Base-by-base conservation (phyloP, 345 rosid species). In the Hirschfeldia incana region DNA sequence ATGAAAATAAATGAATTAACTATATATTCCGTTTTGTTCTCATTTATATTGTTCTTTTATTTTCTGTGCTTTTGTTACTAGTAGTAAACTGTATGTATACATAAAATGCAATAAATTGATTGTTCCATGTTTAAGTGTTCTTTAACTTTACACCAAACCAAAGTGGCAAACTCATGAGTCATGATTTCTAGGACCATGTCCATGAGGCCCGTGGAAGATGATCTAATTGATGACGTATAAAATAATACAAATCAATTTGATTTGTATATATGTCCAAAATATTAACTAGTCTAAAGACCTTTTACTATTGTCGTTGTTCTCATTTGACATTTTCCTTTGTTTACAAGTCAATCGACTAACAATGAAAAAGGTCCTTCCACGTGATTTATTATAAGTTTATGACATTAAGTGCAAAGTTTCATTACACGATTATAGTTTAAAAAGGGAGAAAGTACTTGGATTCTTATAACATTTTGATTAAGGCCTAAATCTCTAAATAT, bases 191-290 rank as follows among this genome's bases (percentile, higher is more conserved):
- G 64, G 78, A 74, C 78, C 78, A 74, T 73, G 69, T 71, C 67
- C 76, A 78, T 71, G 81, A 63, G 71, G 70, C 79, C 68, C 83
- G 83, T 80, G 83, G 79, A 74, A 29, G 75, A 39, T 80, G 83
- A 80, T 74, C 67, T 74, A 80, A 74, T 75, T 74, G 75, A 63
- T 80, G 83, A 80, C 83, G 79, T 69, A 64, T 74, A 69, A 74
- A 68, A 28, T 74, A 61, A 76, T 58, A 67, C 4, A 60, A 79
- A 51, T 37, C 75, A 53, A 69, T 51, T 37, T 69, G 65, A 28
- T 44, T 49, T 67, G 63, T 36, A 16, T 27, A 7, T 42, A 60
- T 49, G 5, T 67, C 8, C 33, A 49, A 68, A 17, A 9, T 16
- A 68, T 69, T 49, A 27, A 51, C 17, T 68, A 55, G 39, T 74